A percentile compares a stretch with the other conserved stretches of the same genome.
Conservation (phyloP, 768 basidiomycete genomes). For the Paxillus involutus region DNA sequence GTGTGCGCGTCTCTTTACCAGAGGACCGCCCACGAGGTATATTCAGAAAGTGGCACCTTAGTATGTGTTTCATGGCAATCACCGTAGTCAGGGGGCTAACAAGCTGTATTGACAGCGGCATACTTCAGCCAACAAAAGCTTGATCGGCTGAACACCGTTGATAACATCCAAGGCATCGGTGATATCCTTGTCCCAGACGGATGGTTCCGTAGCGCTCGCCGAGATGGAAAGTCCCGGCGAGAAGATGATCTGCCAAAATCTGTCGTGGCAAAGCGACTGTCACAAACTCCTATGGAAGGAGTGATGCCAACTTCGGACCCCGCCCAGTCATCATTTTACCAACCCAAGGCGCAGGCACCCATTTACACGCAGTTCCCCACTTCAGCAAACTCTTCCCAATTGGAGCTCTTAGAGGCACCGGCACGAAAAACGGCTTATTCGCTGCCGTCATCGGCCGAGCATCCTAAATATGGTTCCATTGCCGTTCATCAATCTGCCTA, state of each 20-base stretch:
- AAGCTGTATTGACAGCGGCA: constrained; percentile 51
- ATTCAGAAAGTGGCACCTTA: constrained; percentile 53
- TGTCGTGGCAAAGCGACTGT: constrained; percentile 41
- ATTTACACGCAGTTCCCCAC: constrained; percentile 33
- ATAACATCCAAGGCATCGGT: constrained; percentile 64
- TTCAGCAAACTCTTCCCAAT: constrained; percentile 26
- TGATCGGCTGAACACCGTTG: constrained; percentile 69
- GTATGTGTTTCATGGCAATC: constrained; percentile 39
- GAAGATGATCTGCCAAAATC: constrained; percentile 46
- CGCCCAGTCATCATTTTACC: constrained; percentile 21
- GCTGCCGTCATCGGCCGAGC: constrained; percentile 28
- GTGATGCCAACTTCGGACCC: constrained; percentile 20
- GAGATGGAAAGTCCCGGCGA: constrained; percentile 51
- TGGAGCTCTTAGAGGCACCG: constrained; percentile 23
- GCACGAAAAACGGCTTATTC: constrained; percentile 30
- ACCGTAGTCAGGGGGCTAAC: constrained; percentile 20
- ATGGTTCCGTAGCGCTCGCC: constrained; percentile 76
- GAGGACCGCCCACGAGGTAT: constrained; percentile 42
- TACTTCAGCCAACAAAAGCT: constrained; percentile 82
- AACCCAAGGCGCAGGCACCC: constrained; percentile 19
- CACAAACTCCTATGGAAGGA: constrained; percentile 33
- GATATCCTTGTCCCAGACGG: constrained; percentile 71
- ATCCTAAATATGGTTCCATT: constrained; percentile 19
- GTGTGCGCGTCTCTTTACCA: constrained; percentile 47
- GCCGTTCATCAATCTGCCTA: constrained; percentile 31